phyloP scores from a whole-genome alignment of 495 filamentous ascomycete genomes.

The Parathielavia hyrcaniae region DNA sequence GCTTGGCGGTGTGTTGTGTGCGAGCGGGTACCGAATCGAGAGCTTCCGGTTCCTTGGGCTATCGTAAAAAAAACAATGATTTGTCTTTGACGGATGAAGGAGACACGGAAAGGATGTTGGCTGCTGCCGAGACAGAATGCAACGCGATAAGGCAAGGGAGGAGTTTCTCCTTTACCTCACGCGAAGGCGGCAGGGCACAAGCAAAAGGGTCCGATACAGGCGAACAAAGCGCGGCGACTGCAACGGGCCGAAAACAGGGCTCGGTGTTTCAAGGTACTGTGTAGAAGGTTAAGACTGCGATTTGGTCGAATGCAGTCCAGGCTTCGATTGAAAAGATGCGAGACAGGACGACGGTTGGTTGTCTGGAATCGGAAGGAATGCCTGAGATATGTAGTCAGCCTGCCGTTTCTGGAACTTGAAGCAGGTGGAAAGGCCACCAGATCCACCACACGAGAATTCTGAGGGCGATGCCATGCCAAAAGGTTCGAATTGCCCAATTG shows the following conservation, averaged over 20 bases:
- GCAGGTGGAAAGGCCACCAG: neutral
- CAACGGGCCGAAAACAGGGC: neutral
- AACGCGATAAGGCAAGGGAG: conserved; percentile 9
- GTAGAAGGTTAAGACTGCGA: neutral
- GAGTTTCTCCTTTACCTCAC: conserved; percentile 6
- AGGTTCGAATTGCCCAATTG: neutral
- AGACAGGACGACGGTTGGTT: neutral
- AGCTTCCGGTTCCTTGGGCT: conserved; percentile 9
- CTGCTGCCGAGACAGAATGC: neutral
- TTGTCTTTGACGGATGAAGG: conserved; percentile 7
- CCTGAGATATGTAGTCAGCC: neutral
- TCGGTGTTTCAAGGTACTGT: too few species aligned
- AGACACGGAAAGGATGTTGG: neutral
- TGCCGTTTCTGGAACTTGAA: conserved; percentile 6
- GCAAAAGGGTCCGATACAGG: neutral
- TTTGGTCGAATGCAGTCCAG: neutral
- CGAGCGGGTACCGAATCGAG: neutral
- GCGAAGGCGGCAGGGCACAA: neutral
- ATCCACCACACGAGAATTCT: neutral
- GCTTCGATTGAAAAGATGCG: neutral
- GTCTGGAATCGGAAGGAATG: neutral
- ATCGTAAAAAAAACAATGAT: conserved; percentile 7
- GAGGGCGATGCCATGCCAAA: neutral
- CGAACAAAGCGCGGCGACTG: conserved; percentile 1
- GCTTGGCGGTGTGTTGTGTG: neutral